These are phyloP conservation scores for Aureobasidium subglaciale DNA, from an alignment of 2,329 filamentous ascomycete genomes.

Conservation along the genomic window DNA sequence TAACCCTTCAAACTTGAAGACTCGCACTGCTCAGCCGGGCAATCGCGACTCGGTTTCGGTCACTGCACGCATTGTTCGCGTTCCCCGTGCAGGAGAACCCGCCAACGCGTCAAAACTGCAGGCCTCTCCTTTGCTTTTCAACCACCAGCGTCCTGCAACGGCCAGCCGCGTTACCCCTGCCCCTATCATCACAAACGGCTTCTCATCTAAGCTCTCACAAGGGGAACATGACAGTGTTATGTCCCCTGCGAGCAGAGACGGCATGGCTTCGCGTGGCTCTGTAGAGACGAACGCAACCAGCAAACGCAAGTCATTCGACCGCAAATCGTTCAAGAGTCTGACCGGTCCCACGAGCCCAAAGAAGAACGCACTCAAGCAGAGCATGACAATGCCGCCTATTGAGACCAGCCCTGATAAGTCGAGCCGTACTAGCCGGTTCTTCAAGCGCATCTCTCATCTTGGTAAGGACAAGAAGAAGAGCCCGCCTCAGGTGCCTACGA, in stretches of 20 bases:
- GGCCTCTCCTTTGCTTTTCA: constrained; percentile 54
- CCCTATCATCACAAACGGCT: not conserved
- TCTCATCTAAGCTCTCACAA: not conserved
- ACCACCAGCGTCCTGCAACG: constrained; percentile 45
- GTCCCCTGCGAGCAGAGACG: constrained; percentile 6
- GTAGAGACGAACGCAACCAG: not conserved
- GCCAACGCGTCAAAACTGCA: constrained; percentile 45
- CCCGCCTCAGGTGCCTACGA: constrained; percentile 27
- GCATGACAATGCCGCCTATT: constrained; percentile 17
- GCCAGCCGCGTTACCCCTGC: constrained; percentile 4
- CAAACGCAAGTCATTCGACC: constrained; percentile 16
- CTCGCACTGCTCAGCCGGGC: constrained; percentile 18
- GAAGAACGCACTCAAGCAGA: constrained; percentile 10
- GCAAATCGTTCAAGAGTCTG: constrained; percentile 15
- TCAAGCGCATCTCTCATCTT: constrained; percentile 52
- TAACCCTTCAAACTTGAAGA: not conserved
- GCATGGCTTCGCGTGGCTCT: not conserved
- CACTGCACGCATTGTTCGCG: constrained; percentile 73
- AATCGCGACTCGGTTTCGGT: constrained; percentile 76
- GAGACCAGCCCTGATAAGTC: constrained; percentile 43
- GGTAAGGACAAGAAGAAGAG: constrained; percentile 42
- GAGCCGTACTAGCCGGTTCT: constrained; percentile 53
- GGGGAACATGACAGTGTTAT: constrained; percentile 5
- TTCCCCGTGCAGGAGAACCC: constrained; percentile 33
- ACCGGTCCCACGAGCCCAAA: constrained; percentile 8